A percentile compares a stretch with the other conserved stretches of the same genome.
These are phyloP conservation scores for Coniferiporia sulphurascens DNA, from an alignment of 1,284 basidiomycete genomes.

Conservation along the genomic window DNA sequence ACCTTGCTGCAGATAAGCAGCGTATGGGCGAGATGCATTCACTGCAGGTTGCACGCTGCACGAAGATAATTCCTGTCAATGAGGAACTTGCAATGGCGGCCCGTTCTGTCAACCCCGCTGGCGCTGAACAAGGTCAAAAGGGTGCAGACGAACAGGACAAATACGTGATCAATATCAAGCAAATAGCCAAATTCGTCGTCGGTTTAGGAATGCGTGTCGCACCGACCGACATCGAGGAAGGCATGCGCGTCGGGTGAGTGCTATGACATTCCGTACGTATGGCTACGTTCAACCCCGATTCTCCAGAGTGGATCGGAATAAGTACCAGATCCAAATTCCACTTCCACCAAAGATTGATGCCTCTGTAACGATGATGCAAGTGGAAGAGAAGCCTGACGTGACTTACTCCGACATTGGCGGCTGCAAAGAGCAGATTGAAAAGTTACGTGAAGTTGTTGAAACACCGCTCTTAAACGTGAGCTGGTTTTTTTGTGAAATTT, in stretches of 20 bases:
- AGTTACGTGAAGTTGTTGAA: conserved; percentile 97
- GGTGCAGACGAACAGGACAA: conserved; percentile 96
- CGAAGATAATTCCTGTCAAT: conserved; percentile 93
- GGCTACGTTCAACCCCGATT: background rate
- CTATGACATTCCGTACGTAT: conserved; percentile 18
- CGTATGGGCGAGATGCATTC: conserved; percentile 93
- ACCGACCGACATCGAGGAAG: conserved; percentile 98
- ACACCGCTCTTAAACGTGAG: conserved; percentile 90
- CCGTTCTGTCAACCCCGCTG: conserved; percentile 63
- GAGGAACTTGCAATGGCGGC: conserved; percentile 67
- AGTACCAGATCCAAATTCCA: conserved; percentile 99
- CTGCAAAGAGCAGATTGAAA: conserved; percentile 99
- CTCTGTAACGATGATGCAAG: conserved; percentile 99
- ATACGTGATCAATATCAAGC: conserved; percentile 99
- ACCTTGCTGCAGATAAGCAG: conserved; percentile 82
- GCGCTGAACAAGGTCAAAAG: conserved; percentile 79
- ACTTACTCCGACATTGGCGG: conserved; percentile 98
- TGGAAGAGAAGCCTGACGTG: conserved; percentile 98
- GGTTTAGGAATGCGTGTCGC: conserved; percentile 95
- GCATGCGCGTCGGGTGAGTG: conserved; percentile 96
- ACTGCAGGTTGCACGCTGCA: conserved; percentile 95
- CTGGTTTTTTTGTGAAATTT: conserved; percentile 18
- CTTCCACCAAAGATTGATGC: conserved; percentile 99
- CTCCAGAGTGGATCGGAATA: conserved; percentile 79
- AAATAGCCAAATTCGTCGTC: conserved; percentile 99